These are phyloP conservation scores for Coriaria nepalensis DNA, from an alignment of 306 rosid species.

Conservation along the genomic window DNA sequence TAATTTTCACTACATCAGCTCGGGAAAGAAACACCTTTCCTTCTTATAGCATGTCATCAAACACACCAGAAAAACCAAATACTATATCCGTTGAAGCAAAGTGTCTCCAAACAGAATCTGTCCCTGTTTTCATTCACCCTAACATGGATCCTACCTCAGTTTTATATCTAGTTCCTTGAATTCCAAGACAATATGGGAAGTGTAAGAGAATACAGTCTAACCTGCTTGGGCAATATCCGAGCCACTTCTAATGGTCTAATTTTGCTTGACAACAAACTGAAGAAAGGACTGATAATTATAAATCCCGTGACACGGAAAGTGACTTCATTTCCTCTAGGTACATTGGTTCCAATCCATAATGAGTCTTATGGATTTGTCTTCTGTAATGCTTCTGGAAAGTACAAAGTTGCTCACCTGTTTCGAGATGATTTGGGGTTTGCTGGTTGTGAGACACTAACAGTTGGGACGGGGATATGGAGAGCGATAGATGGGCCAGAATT, in stretches of 20 bases:
- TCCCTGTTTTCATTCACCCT: constrained; percentile 16
- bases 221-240: constrained; percentile 25
- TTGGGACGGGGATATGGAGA: constrained; percentile 24
- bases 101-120: constrained; percentile 11
- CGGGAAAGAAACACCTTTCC: not conserved
- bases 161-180: constrained; percentile 23
- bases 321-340: constrained; percentile 30
- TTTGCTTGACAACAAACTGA: constrained; percentile 27
- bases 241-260: constrained; percentile 39
- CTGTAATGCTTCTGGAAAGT: constrained; percentile 15
- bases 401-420: constrained; percentile 42
- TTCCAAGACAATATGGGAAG: constrained; percentile 13
- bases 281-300: constrained; percentile 28
- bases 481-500: constrained; percentile 31
- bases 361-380: constrained; percentile 36
- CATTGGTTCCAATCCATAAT: constrained; percentile 11
- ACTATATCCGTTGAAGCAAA: constrained; percentile 26
- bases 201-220: constrained; percentile 22
- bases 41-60: constrained; percentile 1
- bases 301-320: constrained; percentile 44
- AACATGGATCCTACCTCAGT: not conserved
- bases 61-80: constrained; percentile 8
- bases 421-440: constrained; percentile 17
- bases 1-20: constrained; percentile 22
- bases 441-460: constrained; percentile 28